Evolutionary conservation across 768 basidiomycete species (phyloP).

Genomic region (Goffeauzyma gilvescens): DNA sequence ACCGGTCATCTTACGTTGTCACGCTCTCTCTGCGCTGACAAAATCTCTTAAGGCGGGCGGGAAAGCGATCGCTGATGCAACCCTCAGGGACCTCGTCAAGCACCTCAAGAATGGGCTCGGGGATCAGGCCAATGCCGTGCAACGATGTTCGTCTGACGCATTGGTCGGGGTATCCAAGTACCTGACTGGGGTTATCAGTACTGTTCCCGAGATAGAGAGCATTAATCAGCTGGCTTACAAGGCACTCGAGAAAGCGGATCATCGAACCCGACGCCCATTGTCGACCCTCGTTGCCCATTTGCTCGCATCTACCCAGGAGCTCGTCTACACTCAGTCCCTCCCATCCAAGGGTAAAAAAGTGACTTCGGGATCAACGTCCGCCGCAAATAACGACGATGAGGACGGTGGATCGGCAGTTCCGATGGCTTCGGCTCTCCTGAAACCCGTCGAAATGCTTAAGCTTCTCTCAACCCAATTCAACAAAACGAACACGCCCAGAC

Average conservation of each 20-base stretch:
- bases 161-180: too few relatives aligned
- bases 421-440: slow-evolving; percentile 48
- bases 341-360: slow-evolving; percentile 36
- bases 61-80: slow-evolving; percentile 60
- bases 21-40: slow-evolving; percentile 56
- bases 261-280: slow-evolving; percentile 59
- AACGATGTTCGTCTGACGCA: slow-evolving; percentile 64
- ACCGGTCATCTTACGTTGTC: slow-evolving; percentile 64
- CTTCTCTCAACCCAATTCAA: slow-evolving; percentile 66
- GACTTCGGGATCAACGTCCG: too few relatives aligned
- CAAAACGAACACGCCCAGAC: slow-evolving; percentile 47
- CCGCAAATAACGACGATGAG: slow-evolving; percentile 40
- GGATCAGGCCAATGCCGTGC: slow-evolving; percentile 69
- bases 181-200: slow-evolving; percentile 42
- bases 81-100: slow-evolving; percentile 64
- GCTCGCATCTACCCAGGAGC: slow-evolving; percentile 60
- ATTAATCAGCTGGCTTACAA: slow-evolving; percentile 50
- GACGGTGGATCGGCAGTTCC: slow-evolving; percentile 44
- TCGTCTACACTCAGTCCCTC: slow-evolving; percentile 33
- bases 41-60: slow-evolving; percentile 65
- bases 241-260: slow-evolving; percentile 63
- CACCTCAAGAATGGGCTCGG: slow-evolving; percentile 52
- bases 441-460: slow-evolving; percentile 59
- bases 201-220: slow-evolving; percentile 55
- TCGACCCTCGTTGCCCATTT: slow-evolving; percentile 65